Percentiles rank a stretch among this genome's conserved stretches.
Conservation (phyloP, 2,329 filamentous ascomycete species). For the Sporothrix pallida region DNA sequence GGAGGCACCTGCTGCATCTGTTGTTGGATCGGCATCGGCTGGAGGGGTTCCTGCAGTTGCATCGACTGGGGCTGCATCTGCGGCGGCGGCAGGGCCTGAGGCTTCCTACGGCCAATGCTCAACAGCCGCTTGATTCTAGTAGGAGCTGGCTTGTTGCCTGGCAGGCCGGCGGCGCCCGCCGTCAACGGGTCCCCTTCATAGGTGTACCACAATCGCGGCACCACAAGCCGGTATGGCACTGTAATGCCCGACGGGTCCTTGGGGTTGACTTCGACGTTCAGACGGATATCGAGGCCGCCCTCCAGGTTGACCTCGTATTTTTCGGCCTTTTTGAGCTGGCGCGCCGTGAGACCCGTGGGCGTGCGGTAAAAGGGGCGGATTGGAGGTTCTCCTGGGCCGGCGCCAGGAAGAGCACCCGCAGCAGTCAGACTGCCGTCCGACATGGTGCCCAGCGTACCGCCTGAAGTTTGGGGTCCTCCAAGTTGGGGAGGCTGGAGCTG, state of each 20-base stretch:
- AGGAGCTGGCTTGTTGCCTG: constrained; percentile 38
- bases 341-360: constrained; percentile 70
- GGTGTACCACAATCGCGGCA: constrained; percentile 75
- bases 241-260: constrained; percentile 88
- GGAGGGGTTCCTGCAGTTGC: background rate
- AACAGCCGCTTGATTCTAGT: constrained; percentile 54
- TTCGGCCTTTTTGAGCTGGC: constrained; percentile 62
- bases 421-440: background rate
- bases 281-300: constrained; percentile 80
- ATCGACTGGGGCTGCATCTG: background rate
- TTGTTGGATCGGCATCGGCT: background rate
- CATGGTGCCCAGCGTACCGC: background rate
- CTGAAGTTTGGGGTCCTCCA: constrained; percentile 35
- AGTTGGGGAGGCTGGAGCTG: background rate
- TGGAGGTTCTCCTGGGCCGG: background rate
- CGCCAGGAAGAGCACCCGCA: background rate
- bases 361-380: constrained; percentile 65
- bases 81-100: background rate
- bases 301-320: constrained; percentile 73
- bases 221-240: constrained; percentile 81
- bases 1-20: constrained; percentile 10
- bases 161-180: constrained; percentile 34
- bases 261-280: constrained; percentile 88
- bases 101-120: constrained; percentile 50
- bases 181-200: constrained; percentile 53